phyloP scores from a whole-genome alignment of 345 rosid species.

The Hibiscus trionum region DNA sequence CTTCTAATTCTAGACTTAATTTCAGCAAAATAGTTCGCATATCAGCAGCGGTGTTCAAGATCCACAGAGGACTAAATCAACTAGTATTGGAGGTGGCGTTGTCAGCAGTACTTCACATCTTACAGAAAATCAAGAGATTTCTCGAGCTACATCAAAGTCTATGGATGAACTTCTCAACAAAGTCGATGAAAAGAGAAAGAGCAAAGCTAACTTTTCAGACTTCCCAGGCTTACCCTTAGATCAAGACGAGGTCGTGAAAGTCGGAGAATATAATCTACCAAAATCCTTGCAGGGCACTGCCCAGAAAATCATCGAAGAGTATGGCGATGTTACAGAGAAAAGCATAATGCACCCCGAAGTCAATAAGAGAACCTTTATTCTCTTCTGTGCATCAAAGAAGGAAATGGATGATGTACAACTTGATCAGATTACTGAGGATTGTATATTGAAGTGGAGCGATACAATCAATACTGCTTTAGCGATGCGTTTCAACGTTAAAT shows the following conservation, averaged over 20 bases:
- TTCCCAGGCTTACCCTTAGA: neutral
- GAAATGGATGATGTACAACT: neutral
- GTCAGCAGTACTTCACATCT: neutral
- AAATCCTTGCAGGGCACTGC: neutral
- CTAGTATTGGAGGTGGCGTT: neutral
- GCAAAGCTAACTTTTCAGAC: neutral
- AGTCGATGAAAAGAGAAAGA: neutral
- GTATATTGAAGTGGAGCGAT: conserved; percentile 1
- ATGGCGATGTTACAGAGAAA: neutral
- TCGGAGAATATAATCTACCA: conserved; percentile 1
- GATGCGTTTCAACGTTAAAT: neutral
- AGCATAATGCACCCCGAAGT: neutral
- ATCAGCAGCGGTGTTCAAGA: neutral
- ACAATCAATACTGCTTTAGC: neutral
- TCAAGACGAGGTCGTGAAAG: neutral
- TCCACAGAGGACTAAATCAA: neutral
- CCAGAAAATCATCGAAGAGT: neutral
- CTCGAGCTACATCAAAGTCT: neutral
- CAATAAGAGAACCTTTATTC: neutral
- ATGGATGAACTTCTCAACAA: neutral
- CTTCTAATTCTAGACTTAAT: neutral
- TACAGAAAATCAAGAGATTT: neutral
- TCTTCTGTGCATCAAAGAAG: neutral
- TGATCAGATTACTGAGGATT: neutral
- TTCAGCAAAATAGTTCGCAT: neutral